Evolutionary conservation across 2,329 filamentous ascomycete genomes (phyloP).

Genomic region (Arachnopeziza araneosa): DNA sequence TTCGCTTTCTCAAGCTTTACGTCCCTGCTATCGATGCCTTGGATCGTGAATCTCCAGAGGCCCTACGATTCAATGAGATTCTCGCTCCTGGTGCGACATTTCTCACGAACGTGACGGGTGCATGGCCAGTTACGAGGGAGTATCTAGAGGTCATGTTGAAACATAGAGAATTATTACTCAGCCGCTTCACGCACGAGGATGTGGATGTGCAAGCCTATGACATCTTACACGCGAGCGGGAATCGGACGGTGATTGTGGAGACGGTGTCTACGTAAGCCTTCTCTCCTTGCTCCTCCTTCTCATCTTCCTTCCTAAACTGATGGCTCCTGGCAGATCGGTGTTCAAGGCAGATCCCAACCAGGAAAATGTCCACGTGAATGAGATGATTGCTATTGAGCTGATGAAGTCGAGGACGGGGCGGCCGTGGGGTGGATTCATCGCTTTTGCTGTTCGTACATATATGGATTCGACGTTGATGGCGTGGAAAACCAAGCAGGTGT

Average conservation of each 20-base stretch:
- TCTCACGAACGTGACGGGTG: neutral
- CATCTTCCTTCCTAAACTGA: neutral
- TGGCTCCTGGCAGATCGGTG: neutral
- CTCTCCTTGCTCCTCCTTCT: neutral
- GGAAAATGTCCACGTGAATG: neutral
- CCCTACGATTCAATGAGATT: neutral
- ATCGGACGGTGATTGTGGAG: neutral
- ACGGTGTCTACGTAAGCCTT: neutral
- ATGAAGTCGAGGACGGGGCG: neutral
- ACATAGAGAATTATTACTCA: neutral
- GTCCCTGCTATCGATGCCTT: neutral
- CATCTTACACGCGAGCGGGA: neutral
- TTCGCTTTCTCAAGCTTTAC: neutral
- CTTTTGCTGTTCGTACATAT: neutral
- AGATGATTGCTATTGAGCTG: neutral
- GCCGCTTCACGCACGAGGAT: neutral
- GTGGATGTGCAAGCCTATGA: neutral
- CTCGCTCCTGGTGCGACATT: neutral
- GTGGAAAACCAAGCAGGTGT: neutral
- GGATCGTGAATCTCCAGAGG: neutral
- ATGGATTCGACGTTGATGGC: neutral
- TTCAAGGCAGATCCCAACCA: neutral
- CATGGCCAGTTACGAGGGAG: neutral
- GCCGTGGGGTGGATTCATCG: neutral
- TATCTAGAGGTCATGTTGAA: neutral